These are phyloP conservation scores for Peronospora farinosa DNA, from an alignment of 352 stramenopile genomes.

Conservation along the genomic window DNA sequence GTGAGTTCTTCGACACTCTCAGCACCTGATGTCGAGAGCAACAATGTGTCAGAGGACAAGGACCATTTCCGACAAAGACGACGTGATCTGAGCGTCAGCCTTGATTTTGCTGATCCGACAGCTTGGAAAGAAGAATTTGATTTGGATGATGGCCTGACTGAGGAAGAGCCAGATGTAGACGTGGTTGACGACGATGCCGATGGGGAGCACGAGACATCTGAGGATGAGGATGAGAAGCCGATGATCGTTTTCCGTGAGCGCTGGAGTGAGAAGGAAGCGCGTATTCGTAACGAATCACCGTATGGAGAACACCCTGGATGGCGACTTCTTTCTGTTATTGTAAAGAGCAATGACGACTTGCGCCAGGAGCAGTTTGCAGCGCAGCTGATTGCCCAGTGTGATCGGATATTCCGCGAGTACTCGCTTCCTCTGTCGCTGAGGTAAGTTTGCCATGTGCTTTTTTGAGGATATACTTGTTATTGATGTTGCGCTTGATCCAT, in stretches of 20 bases:
- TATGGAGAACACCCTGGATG: constrained; percentile 54
- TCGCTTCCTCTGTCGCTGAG: constrained; percentile 88
- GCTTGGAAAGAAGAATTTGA: constrained; percentile 75
- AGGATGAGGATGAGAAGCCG: constrained; percentile 54
- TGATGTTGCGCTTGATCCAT: constrained; percentile 6
- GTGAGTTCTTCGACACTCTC: constrained; percentile 1
- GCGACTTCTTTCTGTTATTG: constrained; percentile 88
- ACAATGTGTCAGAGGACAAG: constrained; percentile 31
- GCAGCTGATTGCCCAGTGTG: constrained; percentile 94
- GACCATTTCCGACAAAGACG: constrained; percentile 18
- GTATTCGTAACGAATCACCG: constrained; percentile 50
- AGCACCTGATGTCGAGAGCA: constrained; percentile 8
- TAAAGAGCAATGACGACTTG: constrained; percentile 98
- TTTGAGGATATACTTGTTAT: constrained; percentile 36
- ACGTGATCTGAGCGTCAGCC: constrained; percentile 59
- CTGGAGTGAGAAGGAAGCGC: constrained; percentile 70
- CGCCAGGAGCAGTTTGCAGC: constrained; percentile 96
- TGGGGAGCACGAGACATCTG: constrained; percentile 9
- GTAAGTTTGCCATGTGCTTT: constrained; percentile 19
- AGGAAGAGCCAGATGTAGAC: constrained; percentile 42
- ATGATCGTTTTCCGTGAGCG: constrained; percentile 81
- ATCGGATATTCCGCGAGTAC: constrained; percentile 93
- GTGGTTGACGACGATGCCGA: constrained; percentile 17
- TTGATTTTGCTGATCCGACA: constrained; percentile 65
- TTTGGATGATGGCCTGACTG: constrained; percentile 55